phyloP scores from a whole-genome alignment of 768 basidiomycete genomes.

The Serendipita sp. region DNA sequence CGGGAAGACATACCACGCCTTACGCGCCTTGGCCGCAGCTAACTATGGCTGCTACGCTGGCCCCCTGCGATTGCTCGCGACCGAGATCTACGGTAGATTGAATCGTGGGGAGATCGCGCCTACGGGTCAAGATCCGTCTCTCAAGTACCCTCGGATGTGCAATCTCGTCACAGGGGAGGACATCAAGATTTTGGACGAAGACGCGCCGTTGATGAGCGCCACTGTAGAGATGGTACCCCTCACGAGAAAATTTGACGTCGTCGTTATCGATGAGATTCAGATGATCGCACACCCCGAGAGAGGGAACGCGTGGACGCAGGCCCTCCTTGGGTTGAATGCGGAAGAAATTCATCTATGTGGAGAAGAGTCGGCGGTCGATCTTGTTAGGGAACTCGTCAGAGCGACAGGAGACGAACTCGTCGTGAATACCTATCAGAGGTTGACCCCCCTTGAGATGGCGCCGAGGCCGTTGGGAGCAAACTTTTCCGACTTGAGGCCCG shows the following conservation, averaged over 20 bases:
- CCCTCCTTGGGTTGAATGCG: slow-evolving; percentile 59
- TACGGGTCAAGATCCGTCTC: slow-evolving; percentile 33
- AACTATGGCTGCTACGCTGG: slow-evolving; percentile 69
- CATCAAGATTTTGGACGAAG: slow-evolving; percentile 43
- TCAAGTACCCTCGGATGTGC: slow-evolving; percentile 42
- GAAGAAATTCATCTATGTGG: slow-evolving; percentile 87
- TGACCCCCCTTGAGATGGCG: slow-evolving; percentile 68
- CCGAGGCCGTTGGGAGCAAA: slow-evolving; percentile 45
- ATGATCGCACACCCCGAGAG: slow-evolving; percentile 71
- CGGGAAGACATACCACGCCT: slow-evolving; percentile 88
- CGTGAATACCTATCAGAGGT: slow-evolving; percentile 68
- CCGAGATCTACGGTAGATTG: slow-evolving; percentile 84
- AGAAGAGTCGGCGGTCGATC: slow-evolving; percentile 75
- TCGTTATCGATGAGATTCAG: slow-evolving; percentile 94
- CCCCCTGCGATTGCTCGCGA: slow-evolving; percentile 79
- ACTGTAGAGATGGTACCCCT: slow-evolving; percentile 83
- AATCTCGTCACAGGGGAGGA: slow-evolving; percentile 92
- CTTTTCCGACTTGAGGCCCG: slow-evolving; percentile 43
- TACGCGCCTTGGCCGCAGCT: slow-evolving; percentile 72
- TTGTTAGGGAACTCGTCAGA: slow-evolving; percentile 52
- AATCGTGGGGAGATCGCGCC: slow-evolving; percentile 82
- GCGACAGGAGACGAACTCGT: slow-evolving; percentile 70
- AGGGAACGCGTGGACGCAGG: slow-evolving; percentile 68
- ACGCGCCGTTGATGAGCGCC: slow-evolving; percentile 49
- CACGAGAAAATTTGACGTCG: slow-evolving; percentile 42